These are phyloP conservation scores for Candida chauliodis DNA, from an alignment of 805 yeast species.

Conservation along the genomic window DNA sequence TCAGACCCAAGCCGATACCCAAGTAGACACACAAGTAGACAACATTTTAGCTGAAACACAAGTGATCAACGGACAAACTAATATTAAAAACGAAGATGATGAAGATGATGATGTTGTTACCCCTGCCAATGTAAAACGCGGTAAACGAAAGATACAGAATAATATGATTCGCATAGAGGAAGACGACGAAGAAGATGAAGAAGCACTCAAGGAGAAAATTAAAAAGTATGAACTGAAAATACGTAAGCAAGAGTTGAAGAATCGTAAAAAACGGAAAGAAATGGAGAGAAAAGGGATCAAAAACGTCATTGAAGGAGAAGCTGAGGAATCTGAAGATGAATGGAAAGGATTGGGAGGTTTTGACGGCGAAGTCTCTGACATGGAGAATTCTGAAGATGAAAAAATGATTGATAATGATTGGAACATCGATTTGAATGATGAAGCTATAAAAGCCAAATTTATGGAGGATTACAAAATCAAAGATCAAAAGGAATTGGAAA, in stretches of 20 bases:
- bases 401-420: slow-evolving; percentile 71
- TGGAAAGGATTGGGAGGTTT: slow-evolving; percentile 79
- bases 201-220: slow-evolving; percentile 23
- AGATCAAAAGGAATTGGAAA: slow-evolving; percentile 63
- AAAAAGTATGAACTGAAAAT: slow-evolving; percentile 38
- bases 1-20: slow-evolving; percentile 12
- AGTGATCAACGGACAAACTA: not conserved
- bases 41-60: slow-evolving; percentile 1
- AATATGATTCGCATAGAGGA: slow-evolving; percentile 12
- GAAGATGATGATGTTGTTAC: slow-evolving; percentile 26
- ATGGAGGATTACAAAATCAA: slow-evolving; percentile 58
- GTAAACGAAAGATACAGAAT: slow-evolving; percentile 19
- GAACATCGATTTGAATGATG: slow-evolving; percentile 53
- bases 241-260: slow-evolving; percentile 30
- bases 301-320: slow-evolving; percentile 72
- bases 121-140: slow-evolving; percentile 21
- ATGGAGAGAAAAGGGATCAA: slow-evolving; percentile 57
- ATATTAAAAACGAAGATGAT: slow-evolving; percentile 4
- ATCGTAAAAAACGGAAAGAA: slow-evolving; percentile 41
- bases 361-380: slow-evolving; percentile 56
- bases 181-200: slow-evolving; percentile 22
- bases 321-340: slow-evolving; percentile 87
- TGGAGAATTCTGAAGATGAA: slow-evolving; percentile 72
- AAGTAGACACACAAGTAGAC: slow-evolving; percentile 7
- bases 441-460: slow-evolving; percentile 53